These are phyloP conservation scores for Lasiodiplodia hormozganensis DNA, from an alignment of 2,329 filamentous ascomycete species.

Conservation along the genomic window DNA sequence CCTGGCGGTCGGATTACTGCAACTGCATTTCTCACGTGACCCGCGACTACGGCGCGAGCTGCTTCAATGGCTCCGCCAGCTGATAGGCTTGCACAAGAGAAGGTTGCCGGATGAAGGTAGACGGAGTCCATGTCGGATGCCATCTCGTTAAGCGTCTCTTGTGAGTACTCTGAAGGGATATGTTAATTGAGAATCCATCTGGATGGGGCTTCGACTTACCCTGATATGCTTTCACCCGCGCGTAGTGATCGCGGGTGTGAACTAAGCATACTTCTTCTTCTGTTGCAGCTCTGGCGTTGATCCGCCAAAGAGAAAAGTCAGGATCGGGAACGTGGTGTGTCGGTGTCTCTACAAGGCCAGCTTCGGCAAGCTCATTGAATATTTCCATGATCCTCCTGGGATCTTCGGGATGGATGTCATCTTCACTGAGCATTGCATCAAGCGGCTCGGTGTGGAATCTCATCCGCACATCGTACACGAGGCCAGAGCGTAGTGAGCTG, in stretches of 20 bases:
- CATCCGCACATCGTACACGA: constrained; percentile 89
- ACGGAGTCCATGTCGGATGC: constrained; percentile 60
- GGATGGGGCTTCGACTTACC: constrained; percentile 11
- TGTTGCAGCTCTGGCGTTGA: constrained; percentile 78
- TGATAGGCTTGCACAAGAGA: constrained; percentile 80
- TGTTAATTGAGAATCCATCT: neutral
- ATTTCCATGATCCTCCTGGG: constrained; percentile 91
- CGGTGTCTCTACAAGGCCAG: constrained; percentile 74
- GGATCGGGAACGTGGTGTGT: constrained; percentile 59
- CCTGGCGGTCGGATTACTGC: constrained; percentile 94
- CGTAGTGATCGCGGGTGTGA: constrained; percentile 78
- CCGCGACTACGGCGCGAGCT: constrained; percentile 85
- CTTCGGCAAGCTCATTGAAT: constrained; percentile 84
- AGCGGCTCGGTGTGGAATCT: constrained; percentile 84
- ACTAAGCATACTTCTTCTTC: constrained; percentile 80
- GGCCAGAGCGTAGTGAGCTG: constrained; percentile 49
- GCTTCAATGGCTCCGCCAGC: constrained; percentile 95
- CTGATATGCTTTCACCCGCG: constrained; percentile 69
- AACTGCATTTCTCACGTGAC: constrained; percentile 90
- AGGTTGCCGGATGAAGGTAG: constrained; percentile 77
- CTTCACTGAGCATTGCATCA: constrained; percentile 51
- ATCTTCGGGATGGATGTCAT: constrained; percentile 91
- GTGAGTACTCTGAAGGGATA: constrained; percentile 46
- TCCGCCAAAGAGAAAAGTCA: constrained; percentile 68
- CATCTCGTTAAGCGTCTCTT: constrained; percentile 70